These are phyloP conservation scores for Coemansia asiatica DNA, from an alignment of 192 early-diverging fungal species.

Conservation along the genomic window DNA sequence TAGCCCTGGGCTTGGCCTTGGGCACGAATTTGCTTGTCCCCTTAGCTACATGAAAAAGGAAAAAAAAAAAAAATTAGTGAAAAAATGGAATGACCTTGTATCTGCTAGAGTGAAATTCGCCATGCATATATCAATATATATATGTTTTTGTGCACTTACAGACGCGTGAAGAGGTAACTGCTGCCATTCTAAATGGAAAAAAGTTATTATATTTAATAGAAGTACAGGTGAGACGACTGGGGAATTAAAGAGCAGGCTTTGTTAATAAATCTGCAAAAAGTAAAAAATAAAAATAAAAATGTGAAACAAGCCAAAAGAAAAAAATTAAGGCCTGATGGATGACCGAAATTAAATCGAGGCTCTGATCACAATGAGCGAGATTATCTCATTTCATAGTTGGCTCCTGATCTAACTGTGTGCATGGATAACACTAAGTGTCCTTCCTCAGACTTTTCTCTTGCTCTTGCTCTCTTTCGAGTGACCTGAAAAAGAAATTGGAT, in stretches of 20 bases:
- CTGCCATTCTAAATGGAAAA: slow-evolving; percentile 16
- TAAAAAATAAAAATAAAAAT: background rate
- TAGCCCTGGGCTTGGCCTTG: slow-evolving; percentile 35
- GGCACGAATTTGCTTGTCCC: slow-evolving; percentile 43
- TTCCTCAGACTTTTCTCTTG: too few relatives aligned
- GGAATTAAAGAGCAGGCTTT: slow-evolving; percentile 1
- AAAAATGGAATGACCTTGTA: too few relatives aligned
- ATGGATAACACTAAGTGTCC: background rate
- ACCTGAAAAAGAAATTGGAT: background rate
- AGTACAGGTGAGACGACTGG: background rate
- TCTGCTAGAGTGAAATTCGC: too few relatives aligned
- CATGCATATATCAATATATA: background rate
- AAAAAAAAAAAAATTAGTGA: slow-evolving; percentile 3
- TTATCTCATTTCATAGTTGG: background rate
- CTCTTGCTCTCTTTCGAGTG: too few relatives aligned
- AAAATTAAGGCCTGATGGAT: background rate
- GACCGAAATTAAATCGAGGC: background rate
- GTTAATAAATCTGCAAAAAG: background rate
- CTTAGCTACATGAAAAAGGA: slow-evolving; percentile 23
- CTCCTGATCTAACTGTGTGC: background rate
- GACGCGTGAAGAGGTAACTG: slow-evolving; percentile 33
- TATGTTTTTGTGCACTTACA: too few relatives aligned
- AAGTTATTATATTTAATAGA: background rate
- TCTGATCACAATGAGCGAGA: background rate
- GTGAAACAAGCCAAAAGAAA: slow-evolving; percentile 1